Evolutionary conservation across 305 asterid species (phyloP).

Genomic region (Fraxinus paxiana): DNA sequence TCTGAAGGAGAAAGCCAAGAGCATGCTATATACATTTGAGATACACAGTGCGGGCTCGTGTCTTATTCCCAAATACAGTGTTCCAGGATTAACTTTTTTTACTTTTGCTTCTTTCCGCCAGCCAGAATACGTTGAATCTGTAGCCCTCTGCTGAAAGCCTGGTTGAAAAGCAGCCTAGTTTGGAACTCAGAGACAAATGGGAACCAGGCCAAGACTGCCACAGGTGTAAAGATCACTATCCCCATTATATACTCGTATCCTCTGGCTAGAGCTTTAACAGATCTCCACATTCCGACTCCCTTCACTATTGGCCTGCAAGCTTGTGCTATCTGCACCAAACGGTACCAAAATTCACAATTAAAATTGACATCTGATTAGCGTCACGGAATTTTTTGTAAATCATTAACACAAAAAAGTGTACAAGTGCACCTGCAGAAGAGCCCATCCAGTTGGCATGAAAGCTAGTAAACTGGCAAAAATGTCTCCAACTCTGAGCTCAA

Average conservation of each 20-base stretch:
- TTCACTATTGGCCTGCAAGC: slow-evolving; percentile 52
- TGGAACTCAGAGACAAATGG: slow-evolving; percentile 62
- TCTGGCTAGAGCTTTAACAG: slow-evolving; percentile 59
- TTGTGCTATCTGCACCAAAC: slow-evolving; percentile 42
- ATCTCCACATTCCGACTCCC: slow-evolving; percentile 55
- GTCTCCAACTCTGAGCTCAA: slow-evolving; percentile 67
- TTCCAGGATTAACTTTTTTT: neutral
- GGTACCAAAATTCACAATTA: neutral
- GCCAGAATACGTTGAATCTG: slow-evolving; percentile 58
- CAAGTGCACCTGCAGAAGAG: slow-evolving; percentile 58
- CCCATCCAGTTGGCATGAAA: slow-evolving; percentile 95
- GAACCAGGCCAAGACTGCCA: slow-evolving; percentile 63
- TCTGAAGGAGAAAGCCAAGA: neutral
- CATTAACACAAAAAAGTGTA: neutral
- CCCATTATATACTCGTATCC: slow-evolving; percentile 63
- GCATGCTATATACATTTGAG: neutral
- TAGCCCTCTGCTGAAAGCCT: slow-evolving; percentile 73
- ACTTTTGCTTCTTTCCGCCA: slow-evolving; percentile 63
- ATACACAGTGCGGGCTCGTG: neutral
- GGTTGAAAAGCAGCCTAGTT: slow-evolving; percentile 64
- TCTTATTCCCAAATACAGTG: neutral
- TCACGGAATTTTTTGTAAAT: neutral
- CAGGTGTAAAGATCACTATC: slow-evolving; percentile 42
- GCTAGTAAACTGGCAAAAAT: slow-evolving; percentile 75
- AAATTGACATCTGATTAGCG: neutral